phyloP scores from a whole-genome alignment of 2,329 filamentous ascomycete genomes.

The Alternaria conjuncta region DNA sequence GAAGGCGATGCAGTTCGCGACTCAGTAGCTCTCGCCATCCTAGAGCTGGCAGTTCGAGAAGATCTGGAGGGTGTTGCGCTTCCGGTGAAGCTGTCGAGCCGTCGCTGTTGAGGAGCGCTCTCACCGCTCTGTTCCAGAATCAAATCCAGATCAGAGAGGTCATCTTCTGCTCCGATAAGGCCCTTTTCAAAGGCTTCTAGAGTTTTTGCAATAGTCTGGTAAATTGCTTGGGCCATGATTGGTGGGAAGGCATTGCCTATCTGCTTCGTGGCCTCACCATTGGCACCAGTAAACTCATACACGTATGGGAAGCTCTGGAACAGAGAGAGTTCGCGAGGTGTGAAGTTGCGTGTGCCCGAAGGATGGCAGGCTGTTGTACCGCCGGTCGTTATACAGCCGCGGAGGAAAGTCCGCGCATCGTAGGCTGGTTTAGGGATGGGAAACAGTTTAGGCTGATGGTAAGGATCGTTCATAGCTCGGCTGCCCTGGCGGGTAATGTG shows the following conservation, averaged over 20 bases:
- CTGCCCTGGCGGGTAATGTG: conserved; percentile 7
- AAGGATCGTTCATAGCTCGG: conserved; percentile 8
- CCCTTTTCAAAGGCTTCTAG: conserved; percentile 37
- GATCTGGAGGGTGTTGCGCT: not conserved
- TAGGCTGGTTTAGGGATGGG: not conserved
- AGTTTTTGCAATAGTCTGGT: conserved; percentile 2
- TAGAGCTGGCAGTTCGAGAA: not conserved
- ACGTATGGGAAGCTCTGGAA: conserved; percentile 25
- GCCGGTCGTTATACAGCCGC: conserved; percentile 26
- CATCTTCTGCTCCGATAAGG: conserved; percentile 31
- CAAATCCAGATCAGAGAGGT: conserved; percentile 21
- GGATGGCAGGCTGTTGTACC: conserved; percentile 22
- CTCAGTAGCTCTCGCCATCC: not conserved
- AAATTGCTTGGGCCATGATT: conserved; percentile 15
- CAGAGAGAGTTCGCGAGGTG: conserved; percentile 22
- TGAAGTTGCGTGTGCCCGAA: conserved; percentile 20
- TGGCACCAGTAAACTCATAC: conserved; percentile 15
- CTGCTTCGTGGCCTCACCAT: conserved; percentile 17
- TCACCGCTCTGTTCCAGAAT: not conserved
- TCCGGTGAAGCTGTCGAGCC: not conserved
- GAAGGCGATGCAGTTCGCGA: not conserved
- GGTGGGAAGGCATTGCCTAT: conserved; percentile 36
- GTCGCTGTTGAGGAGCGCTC: not conserved
- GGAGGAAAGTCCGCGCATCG: not conserved
- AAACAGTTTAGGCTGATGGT: conserved; percentile 22